Evolutionary conservation across 2,329 filamentous ascomycete species (phyloP).

Genomic region (Trichophyton rubrum): DNA sequence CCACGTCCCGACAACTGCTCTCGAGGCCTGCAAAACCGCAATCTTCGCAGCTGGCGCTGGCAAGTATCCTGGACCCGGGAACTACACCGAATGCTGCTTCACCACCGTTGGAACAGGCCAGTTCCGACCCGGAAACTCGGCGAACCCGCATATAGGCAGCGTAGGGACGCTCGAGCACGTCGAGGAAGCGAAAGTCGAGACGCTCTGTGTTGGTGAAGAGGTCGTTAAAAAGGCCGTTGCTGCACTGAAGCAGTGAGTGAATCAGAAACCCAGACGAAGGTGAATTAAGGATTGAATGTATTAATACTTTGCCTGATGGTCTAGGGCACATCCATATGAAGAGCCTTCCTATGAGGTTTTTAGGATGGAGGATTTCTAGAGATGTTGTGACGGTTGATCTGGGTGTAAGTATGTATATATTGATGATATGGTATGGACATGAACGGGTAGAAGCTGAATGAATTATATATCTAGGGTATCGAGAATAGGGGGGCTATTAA

Average conservation of each 20-base stretch:
- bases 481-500: neutral
- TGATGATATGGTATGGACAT: neutral
- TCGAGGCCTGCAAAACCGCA: constrained; percentile 31
- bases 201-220: constrained; percentile 30
- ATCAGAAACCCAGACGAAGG: too few relatives aligned
- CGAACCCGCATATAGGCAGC: constrained; percentile 31
- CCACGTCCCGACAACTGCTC: constrained; percentile 29
- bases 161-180: constrained; percentile 29
- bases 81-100: constrained; percentile 32
- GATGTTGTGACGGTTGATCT: neutral
- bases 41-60: constrained; percentile 33
- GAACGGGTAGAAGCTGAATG: too few relatives aligned
- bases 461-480: neutral
- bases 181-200: constrained; percentile 33
- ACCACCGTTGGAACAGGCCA: constrained; percentile 30
- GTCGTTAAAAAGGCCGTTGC: constrained; percentile 30
- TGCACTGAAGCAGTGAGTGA: constrained; percentile 17
- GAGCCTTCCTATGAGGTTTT: constrained; percentile 35
- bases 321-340: constrained; percentile 35
- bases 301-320: neutral
- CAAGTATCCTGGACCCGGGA: constrained; percentile 26
- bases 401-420: neutral
- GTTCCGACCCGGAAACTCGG: constrained; percentile 29
- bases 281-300: neutral
- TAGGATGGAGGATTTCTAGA: constrained; percentile 31